Evolutionary conservation across 345 rosid genomes (phyloP).

Genomic region (Clausena lansium): DNA sequence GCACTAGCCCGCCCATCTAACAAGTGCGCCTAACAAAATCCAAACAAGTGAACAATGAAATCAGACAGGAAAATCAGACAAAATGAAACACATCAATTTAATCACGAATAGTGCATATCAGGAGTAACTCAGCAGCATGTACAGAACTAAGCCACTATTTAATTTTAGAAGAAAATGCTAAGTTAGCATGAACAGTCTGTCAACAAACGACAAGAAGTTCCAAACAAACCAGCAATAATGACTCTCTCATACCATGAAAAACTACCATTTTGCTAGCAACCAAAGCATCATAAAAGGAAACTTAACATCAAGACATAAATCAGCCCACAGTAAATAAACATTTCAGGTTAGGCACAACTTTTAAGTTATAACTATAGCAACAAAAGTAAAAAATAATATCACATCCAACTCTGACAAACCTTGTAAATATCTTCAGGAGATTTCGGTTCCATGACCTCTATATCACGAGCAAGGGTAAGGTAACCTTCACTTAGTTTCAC

Average conservation of each 20-base stretch:
- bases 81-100: background rate
- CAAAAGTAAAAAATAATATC: background rate
- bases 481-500: slow-evolving; percentile 82
- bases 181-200: background rate
- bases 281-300: background rate
- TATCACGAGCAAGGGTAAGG: slow-evolving; percentile 94
- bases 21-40: slow-evolving; percentile 72
- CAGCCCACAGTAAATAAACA: background rate
- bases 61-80: slow-evolving; percentile 2
- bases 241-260: background rate
- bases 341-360: background rate
- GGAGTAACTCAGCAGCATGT: background rate
- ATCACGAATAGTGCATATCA: background rate
- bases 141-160: background rate
- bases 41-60: slow-evolving; percentile 13
- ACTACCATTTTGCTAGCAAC: background rate
- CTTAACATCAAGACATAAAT: no score
- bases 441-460: slow-evolving; percentile 98
- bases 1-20: slow-evolving; percentile 87
- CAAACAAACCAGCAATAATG: background rate
- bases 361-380: background rate
- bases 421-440: slow-evolving; percentile 95
- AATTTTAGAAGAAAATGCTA: background rate
- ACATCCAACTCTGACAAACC: slow-evolving; percentile 38
- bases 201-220: background rate